These are phyloP conservation scores for bread wheat (Triticum aestivum) DNA, from an alignment of 176 grass and related monocot species.

Conservation along the genomic window DNA sequence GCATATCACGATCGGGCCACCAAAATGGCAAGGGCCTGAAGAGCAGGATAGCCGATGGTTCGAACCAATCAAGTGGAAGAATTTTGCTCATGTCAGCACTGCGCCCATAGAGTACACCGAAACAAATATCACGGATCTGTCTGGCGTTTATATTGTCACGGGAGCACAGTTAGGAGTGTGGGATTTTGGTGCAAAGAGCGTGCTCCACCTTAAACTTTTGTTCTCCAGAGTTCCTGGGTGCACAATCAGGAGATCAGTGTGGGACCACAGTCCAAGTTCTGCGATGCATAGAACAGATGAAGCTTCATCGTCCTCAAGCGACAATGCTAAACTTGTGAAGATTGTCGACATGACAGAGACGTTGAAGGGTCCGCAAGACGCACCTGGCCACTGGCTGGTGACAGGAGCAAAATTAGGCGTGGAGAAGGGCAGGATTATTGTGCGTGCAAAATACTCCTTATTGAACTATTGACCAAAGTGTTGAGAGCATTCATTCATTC, in stretches of 20 bases:
- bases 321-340: conserved; percentile 78
- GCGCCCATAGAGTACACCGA: conserved; percentile 87
- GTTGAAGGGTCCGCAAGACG: conserved; percentile 76
- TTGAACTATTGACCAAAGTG: conserved; percentile 90
- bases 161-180: conserved; percentile 96
- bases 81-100: conserved; percentile 94
- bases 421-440: conserved; percentile 86
- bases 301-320: conserved; percentile 61
- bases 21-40: conserved; percentile 97
- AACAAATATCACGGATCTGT: conserved; percentile 84
- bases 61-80: conserved; percentile 96
- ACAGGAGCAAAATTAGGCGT: conserved; percentile 97
- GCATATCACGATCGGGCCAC: conserved; percentile 83
- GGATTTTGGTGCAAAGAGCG: conserved; percentile 91
- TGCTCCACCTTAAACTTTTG: conserved; percentile 86
- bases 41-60: conserved; percentile 99
- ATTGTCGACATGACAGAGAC: conserved; percentile 91
- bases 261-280: conserved; percentile 82
- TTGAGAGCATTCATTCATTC: conserved; percentile 55
- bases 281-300: conserved; percentile 53
- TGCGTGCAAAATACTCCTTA: conserved; percentile 95
- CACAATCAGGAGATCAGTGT: conserved; percentile 95
- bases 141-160: conserved; percentile 92
- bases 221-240: conserved; percentile 97
- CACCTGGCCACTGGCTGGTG: conserved; percentile 91